phyloP scores from a whole-genome alignment of 1,284 basidiomycete species.

The Ceratobasidium sp. region DNA sequence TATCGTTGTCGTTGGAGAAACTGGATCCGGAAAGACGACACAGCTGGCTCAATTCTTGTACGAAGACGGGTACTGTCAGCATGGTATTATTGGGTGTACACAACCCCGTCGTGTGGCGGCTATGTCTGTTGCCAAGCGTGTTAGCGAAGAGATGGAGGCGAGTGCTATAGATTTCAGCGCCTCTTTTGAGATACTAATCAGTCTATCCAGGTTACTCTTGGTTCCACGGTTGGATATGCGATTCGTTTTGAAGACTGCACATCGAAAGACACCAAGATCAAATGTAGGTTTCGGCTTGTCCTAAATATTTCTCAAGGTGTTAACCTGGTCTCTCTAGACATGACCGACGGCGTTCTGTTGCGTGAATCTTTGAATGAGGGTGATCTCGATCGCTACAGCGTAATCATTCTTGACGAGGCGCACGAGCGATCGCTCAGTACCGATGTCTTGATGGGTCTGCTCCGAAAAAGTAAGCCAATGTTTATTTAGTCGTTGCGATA shows the following conservation, averaged over 20 bases:
- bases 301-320: neutral
- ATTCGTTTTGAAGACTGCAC: constrained; percentile 99
- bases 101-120: constrained; percentile 97
- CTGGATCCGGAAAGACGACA: constrained; percentile 95
- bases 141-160: constrained; percentile 87
- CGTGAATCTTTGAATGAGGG: constrained; percentile 96
- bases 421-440: constrained; percentile 96
- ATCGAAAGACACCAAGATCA: constrained; percentile 90
- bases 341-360: constrained; percentile 97
- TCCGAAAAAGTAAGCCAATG: constrained; percentile 81
- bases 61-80: constrained; percentile 92
- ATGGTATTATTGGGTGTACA: constrained; percentile 93
- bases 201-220: constrained; percentile 77
- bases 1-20: constrained; percentile 94
- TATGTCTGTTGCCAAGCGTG: constrained; percentile 99
- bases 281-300: constrained; percentile 68
- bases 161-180: constrained; percentile 15
- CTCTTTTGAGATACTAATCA: neutral
- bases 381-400: constrained; percentile 93
- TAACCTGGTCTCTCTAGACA: constrained; percentile 65
- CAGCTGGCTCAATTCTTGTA: constrained; percentile 92
- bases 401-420: constrained; percentile 96
- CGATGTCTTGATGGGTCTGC: constrained; percentile 95
- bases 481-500: neutral
- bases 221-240: constrained; percentile 90